Conservation (phyloP, 371 early-diverging fungal genomes). For the Basidiobolus heterosporus region DNA sequence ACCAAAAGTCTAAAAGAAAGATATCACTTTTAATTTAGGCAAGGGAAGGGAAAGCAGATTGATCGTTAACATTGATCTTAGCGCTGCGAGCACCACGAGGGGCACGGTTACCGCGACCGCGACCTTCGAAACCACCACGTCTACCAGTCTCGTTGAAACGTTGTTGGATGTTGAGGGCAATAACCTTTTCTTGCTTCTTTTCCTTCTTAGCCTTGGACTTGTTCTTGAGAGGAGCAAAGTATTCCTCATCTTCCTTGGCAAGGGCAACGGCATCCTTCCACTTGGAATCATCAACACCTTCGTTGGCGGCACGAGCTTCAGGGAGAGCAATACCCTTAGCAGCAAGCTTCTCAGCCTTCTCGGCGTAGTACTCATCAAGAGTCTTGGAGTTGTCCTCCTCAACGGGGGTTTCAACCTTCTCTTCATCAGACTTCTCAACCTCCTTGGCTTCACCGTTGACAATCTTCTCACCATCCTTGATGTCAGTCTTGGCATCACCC, state of each 20-base stretch:
- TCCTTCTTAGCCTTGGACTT: conserved; percentile 18
- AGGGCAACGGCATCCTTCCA: conserved; percentile 62
- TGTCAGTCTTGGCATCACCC: conserved; percentile 39
- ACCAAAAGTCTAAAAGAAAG: no score
- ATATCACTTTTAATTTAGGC: conserved; percentile 10
- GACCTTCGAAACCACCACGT: conserved; percentile 16
- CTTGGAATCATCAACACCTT: conserved; percentile 54
- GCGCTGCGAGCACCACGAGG: conserved; percentile 21
- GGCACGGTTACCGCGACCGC: conserved; percentile 15
- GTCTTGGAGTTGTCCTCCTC: conserved; percentile 62
- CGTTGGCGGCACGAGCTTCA: conserved; percentile 59
- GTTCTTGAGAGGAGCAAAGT: conserved; percentile 16
- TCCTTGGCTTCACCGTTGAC: conserved; percentile 11
- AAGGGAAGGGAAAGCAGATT: conserved; percentile 58
- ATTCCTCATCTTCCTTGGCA: conserved; percentile 39
- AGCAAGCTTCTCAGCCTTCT: conserved; percentile 33
- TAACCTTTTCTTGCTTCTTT: conserved; percentile 44
- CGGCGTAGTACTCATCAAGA: conserved; percentile 60
- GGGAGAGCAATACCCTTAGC: conserved; percentile 23
- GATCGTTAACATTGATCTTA: conserved; percentile 49
- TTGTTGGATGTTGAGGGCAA: conserved; percentile 33
- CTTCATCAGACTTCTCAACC: neutral
- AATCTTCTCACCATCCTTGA: conserved; percentile 20
- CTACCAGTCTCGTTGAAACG: conserved; percentile 23
- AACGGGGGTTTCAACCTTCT: conserved; percentile 15